phyloP scores from a whole-genome alignment of 2,329 filamentous ascomycete species.

The Colletotrichum kahawae region DNA sequence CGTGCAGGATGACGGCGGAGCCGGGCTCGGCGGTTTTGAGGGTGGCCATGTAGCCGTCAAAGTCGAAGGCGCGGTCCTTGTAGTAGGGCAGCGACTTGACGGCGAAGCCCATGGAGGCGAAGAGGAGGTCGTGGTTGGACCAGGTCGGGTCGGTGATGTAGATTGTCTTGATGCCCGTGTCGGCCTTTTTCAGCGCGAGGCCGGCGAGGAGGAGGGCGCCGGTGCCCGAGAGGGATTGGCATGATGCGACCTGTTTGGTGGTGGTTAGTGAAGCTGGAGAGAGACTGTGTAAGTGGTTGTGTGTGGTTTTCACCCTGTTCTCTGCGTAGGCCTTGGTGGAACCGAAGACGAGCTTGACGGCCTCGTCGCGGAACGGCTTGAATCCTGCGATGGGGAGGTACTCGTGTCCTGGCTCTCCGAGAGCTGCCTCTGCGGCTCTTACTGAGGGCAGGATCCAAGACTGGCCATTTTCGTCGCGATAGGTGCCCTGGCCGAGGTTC shows the following conservation, averaged over 20 bases:
- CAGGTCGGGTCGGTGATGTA: constrained; percentile 46
- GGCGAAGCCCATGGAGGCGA: constrained; percentile 34
- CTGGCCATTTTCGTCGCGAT: constrained; percentile 40
- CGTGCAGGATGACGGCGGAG: constrained; percentile 40
- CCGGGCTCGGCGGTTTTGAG: constrained; percentile 30
- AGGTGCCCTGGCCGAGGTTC: constrained; percentile 43
- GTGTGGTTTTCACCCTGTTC: constrained; percentile 26
- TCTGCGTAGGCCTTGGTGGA: constrained; percentile 29
- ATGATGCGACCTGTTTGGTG: constrained; percentile 33
- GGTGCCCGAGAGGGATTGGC: constrained; percentile 45
- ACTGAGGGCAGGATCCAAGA: constrained; percentile 45
- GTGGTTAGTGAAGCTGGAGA: neutral
- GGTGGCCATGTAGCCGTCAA: constrained; percentile 30
- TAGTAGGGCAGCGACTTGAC: constrained; percentile 41
- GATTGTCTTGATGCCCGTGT: constrained; percentile 30
- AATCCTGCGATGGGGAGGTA: constrained; percentile 42
- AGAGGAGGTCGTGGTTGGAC: constrained; percentile 45
- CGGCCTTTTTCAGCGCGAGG: constrained; percentile 32
- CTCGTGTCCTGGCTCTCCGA: constrained; percentile 35
- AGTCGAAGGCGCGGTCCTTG: constrained; percentile 35
- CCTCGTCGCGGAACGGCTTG: constrained; percentile 34
- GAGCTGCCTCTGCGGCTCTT: constrained; percentile 26
- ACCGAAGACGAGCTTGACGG: constrained; percentile 35
- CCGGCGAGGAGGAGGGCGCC: constrained; percentile 42
- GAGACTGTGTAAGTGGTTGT: constrained; percentile 36